A percentile compares a stretch with the other conserved stretches of the same genome.
Conservation (phyloP, 441 rosid species). For the Macaranga tanarius region DNA sequence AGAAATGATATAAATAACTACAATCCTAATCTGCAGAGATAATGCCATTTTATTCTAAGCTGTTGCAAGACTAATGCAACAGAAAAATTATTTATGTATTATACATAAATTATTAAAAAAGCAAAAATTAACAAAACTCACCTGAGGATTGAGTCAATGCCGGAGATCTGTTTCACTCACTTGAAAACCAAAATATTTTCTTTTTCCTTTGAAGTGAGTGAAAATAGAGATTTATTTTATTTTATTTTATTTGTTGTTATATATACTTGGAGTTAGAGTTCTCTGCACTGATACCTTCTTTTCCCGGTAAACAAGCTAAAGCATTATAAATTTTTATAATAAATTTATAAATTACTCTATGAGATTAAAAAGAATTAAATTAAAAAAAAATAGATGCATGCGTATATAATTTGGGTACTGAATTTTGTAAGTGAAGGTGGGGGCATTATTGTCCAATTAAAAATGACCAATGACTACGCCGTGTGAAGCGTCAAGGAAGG, state of each 20-base stretch:
- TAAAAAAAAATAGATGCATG: too few relatives aligned
- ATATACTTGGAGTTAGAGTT: not conserved
- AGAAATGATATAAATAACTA: conserved; percentile 14
- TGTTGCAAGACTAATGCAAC: conserved; percentile 26
- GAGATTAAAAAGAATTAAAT: too few relatives aligned
- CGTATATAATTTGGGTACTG: not conserved
- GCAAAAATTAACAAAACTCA: conserved; percentile 20
- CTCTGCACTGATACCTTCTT: conserved; percentile 33
- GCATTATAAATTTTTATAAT: not conserved
- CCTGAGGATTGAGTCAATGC: conserved; percentile 55
- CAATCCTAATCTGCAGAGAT: conserved; percentile 39
- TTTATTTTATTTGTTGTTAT: conserved; percentile 11
- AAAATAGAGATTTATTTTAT: not conserved
- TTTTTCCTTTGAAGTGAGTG: conserved; percentile 15
- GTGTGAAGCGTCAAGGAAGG: conserved; percentile 27
- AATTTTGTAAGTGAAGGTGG: too few relatives aligned
- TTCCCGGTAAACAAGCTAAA: conserved; percentile 36
- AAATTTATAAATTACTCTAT: too few relatives aligned
- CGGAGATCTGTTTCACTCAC: conserved; percentile 50
- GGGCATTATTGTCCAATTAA: conserved; percentile 25
- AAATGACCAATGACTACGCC: conserved; percentile 20
- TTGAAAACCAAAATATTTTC: conserved; percentile 16
- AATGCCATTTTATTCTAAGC: conserved; percentile 46
- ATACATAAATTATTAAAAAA: not conserved
- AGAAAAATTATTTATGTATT: too few relatives aligned